A percentile compares a stretch with the other conserved stretches of the same genome.
phyloP scores from a whole-genome alignment of 345 rosid species.

The Salix arbutifolia region DNA sequence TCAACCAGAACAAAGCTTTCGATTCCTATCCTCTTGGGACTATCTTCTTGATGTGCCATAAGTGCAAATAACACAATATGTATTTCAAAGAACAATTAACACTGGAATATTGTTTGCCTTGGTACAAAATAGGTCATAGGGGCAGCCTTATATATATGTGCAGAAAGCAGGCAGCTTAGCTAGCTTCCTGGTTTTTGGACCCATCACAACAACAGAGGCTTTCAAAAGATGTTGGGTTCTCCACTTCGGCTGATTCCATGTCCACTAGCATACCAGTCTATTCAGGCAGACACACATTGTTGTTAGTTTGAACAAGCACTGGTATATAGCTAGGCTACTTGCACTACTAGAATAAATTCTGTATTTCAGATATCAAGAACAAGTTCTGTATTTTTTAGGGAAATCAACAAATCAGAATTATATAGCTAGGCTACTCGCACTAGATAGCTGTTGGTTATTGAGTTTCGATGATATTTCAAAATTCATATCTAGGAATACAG shows the following conservation, averaged over 20 bases:
- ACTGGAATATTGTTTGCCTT: not conserved
- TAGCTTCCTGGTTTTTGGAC: not conserved
- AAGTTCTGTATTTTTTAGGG: too few species aligned
- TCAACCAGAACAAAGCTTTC: not conserved
- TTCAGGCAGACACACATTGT: too few species aligned
- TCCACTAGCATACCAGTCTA: not conserved
- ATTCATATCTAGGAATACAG: too few species aligned
- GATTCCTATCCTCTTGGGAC: not conserved
- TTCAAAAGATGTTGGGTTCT: not conserved
- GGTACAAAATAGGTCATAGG: not conserved
- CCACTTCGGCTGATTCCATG: not conserved
- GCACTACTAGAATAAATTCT: too few species aligned
- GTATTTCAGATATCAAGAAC: too few species aligned
- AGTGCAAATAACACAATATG: not conserved
- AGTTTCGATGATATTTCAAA: too few species aligned
- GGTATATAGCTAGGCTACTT: too few species aligned
- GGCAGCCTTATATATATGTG: not conserved
- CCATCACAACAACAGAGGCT: not conserved
- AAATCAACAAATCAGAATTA: too few species aligned
- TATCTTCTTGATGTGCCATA: not conserved
- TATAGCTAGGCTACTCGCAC: too few species aligned
- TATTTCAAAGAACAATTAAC: not conserved
- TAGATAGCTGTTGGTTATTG: too few species aligned
- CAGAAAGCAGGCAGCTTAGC: not conserved
- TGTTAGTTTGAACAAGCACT: too few species aligned